A percentile compares a stretch with the other conserved stretches of the same genome.
Evolutionary conservation across 2,329 filamentous ascomycete genomes (phyloP).

Genomic region (Aspergillus piperis): DNA sequence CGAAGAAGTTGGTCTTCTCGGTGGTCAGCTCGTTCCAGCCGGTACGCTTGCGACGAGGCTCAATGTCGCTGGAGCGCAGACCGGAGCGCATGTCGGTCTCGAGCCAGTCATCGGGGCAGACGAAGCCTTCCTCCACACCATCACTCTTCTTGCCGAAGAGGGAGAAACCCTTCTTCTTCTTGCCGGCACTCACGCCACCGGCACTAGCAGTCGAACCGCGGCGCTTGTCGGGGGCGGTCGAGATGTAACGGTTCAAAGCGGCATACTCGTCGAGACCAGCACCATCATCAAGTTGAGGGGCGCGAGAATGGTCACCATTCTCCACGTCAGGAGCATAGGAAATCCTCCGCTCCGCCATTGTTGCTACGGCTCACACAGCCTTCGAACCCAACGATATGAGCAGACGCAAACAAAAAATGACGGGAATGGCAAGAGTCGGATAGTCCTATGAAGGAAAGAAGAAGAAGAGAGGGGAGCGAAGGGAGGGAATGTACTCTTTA

Average conservation of each 20-base stretch:
- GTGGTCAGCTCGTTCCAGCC: conserved; percentile 72
- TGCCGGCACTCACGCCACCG: conserved; percentile 45
- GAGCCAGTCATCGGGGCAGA: conserved; percentile 67
- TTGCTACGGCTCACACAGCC: conserved; percentile 45
- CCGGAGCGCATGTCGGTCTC: conserved; percentile 67
- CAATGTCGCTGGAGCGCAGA: conserved; percentile 61
- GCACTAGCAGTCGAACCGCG: conserved; percentile 51
- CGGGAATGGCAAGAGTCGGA: conserved; percentile 42
- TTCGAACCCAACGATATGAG: conserved; percentile 41
- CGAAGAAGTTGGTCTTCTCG: conserved; percentile 74
- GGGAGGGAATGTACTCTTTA: conserved; percentile 37
- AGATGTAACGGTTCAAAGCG: conserved; percentile 67
- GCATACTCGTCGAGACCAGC: conserved; percentile 60
- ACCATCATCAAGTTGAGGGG: conserved; percentile 31
- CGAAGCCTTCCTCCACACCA: conserved; percentile 37
- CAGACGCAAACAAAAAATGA: conserved; percentile 35
- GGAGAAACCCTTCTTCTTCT: conserved; percentile 58
- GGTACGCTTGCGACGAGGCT: conserved; percentile 63
- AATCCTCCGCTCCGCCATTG: conserved; percentile 49
- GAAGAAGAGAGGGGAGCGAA: conserved; percentile 23
- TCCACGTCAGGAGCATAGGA: conserved; percentile 48
- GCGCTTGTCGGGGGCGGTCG: conserved; percentile 62
- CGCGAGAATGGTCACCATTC: conserved; percentile 42
- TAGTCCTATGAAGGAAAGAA: conserved; percentile 36
- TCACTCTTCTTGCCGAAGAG: conserved; percentile 49